Conservation (phyloP, 106 monocot genomes). For the Chionographis japonica region DNA sequence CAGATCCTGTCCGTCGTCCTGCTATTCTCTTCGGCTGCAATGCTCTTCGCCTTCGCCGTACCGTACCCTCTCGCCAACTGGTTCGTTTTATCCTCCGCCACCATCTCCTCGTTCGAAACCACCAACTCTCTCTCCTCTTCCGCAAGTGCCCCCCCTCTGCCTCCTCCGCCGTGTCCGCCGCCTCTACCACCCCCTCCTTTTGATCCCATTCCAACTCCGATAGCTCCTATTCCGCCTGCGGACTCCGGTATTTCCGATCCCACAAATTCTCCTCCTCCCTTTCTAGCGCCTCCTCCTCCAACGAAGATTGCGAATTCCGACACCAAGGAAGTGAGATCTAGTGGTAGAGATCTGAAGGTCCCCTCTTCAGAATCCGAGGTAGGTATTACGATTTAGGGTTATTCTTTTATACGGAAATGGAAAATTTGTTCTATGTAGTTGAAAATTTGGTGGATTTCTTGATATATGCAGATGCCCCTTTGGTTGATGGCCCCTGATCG, state of each 20-base stretch:
- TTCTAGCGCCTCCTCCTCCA: background rate
- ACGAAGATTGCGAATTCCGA: background rate
- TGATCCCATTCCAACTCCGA: no score
- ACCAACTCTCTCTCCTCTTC: background rate
- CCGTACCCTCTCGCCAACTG: background rate
- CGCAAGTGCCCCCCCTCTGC: background rate
- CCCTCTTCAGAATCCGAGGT: conserved; percentile 16
- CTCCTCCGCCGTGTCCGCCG: background rate
- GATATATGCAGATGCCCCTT: conserved; percentile 10
- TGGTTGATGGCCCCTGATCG: conserved; percentile 20
- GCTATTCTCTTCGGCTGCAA: background rate
- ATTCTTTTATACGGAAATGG: background rate
- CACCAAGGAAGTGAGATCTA: conserved; percentile 1
- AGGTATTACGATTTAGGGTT: background rate
- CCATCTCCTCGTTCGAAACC: background rate
- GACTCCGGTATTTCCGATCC: background rate
- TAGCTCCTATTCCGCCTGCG: background rate
- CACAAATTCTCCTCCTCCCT: background rate
- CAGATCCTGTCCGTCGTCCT: background rate
- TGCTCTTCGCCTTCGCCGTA: conserved; percentile 2
- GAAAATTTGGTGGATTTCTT: background rate
- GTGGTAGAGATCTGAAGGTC: conserved; percentile 7
- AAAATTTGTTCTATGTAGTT: background rate
- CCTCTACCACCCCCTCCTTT: background rate
- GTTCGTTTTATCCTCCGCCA: background rate